Evolutionary conservation across 2,329 filamentous ascomycete genomes (phyloP).

Genomic region (Aspergillus arachidicola): DNA sequence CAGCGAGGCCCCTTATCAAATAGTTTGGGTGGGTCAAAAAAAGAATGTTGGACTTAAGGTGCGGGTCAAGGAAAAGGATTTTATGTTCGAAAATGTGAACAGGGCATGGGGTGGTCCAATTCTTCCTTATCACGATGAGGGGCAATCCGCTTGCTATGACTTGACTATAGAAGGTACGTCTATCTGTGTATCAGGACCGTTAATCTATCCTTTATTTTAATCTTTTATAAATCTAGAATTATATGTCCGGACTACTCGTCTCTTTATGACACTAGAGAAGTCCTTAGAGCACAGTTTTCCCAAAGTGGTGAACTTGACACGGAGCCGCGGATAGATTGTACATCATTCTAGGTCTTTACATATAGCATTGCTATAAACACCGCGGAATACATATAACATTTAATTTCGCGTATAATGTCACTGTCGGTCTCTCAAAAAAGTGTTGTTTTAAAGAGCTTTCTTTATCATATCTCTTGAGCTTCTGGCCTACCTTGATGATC

Average conservation of each 20-base stretch:
- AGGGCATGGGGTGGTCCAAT: conserved; percentile 44
- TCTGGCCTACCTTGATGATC: background rate
- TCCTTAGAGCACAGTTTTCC: conserved; percentile 61
- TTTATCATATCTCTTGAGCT: background rate
- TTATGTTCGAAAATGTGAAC: conserved; percentile 40
- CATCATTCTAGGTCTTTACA: too few relatives aligned
- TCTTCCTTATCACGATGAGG: conserved; percentile 61
- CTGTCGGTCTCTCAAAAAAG: background rate
- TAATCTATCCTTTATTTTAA: background rate
- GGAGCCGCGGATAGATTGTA: conserved; percentile 6
- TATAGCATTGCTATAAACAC: too few relatives aligned
- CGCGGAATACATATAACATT: background rate
- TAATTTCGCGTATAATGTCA: background rate
- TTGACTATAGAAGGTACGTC: conserved; percentile 71
- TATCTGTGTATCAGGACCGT: background rate
- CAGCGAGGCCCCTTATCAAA: conserved; percentile 28
- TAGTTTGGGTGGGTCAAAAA: conserved; percentile 69
- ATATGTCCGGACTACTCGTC: conserved; percentile 63
- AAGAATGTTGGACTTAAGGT: conserved; percentile 71
- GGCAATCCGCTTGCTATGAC: conserved; percentile 68
- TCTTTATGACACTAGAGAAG: conserved; percentile 68
- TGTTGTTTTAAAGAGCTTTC: background rate
- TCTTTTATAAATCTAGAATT: conserved; percentile 56
- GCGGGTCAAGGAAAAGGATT: conserved; percentile 59
- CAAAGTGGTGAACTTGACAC: conserved; percentile 59